Conservation (phyloP, 2,329 filamentous ascomycete species). For the Colletotrichum noveboracense region DNA sequence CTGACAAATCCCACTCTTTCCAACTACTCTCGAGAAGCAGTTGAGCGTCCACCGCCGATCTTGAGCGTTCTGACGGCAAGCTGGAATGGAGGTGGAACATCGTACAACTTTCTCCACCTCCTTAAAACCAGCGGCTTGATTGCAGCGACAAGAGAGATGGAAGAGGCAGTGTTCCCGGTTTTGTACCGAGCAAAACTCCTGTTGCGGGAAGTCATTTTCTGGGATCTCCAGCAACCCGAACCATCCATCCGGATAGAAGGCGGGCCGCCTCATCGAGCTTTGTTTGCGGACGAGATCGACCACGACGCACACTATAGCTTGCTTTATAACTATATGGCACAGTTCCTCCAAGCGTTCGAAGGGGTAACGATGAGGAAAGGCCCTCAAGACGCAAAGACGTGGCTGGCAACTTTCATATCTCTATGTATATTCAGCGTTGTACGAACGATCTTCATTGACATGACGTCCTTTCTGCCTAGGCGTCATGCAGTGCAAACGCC, state of each 20-base stretch:
- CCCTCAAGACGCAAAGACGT: constrained; percentile 46
- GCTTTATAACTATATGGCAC: constrained; percentile 54
- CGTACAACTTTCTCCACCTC: constrained; percentile 58
- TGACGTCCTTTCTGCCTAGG: constrained; percentile 35
- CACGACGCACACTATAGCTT: constrained; percentile 51
- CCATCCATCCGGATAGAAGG: constrained; percentile 45
- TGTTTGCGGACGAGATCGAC: constrained; percentile 46
- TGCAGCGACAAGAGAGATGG: constrained; percentile 52
- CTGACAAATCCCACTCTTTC: constrained; percentile 42
- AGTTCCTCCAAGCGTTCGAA: constrained; percentile 61
- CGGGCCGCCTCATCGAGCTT: constrained; percentile 25
- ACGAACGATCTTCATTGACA: constrained; percentile 56
- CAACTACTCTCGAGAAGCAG: constrained; percentile 41
- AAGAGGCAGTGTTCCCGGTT: constrained; percentile 53
- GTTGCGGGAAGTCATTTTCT: constrained; percentile 59
- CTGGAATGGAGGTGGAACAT: constrained; percentile 52
- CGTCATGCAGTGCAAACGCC: constrained; percentile 7
- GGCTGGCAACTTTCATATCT: constrained; percentile 58
- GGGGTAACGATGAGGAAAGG: constrained; percentile 42
- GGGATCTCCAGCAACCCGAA: constrained; percentile 55
- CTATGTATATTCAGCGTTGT: constrained; percentile 65
- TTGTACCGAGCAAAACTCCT: constrained; percentile 61
- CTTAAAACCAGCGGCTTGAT: constrained; percentile 55
- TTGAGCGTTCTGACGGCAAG: constrained; percentile 56
- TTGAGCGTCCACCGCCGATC: constrained; percentile 51